Evolutionary conservation across 805 yeast genomes (phyloP), one percentile per base, ranked within the genome.

Genomic region (Myxozyma monticola): DNA sequence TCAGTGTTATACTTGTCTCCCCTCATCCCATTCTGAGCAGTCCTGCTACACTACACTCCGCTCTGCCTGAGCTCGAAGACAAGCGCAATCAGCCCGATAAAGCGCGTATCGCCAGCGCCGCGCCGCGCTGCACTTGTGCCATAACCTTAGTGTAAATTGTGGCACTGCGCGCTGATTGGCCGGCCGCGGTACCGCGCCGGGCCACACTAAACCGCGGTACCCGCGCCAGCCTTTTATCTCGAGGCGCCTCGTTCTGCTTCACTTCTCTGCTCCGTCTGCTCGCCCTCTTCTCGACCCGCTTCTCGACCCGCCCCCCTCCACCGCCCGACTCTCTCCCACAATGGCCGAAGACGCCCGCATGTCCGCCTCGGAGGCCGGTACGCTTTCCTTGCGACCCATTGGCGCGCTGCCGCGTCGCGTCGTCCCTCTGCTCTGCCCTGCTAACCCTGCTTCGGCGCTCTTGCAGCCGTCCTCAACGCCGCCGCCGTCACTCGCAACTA

Each of bases 401-500:
- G 40, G 10, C 17, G 22, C 15, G 34, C n/a, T 20, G 18, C 6
- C 18, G 40, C 40, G 21, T 10, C 26, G 10, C 24, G 30, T 9
- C 24, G 17, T 14, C 8, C 20, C 15, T 21, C 31, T 17, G 36
- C 24, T 24, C 39, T 14, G 24, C 35, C 25, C 18, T 39, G 45
- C 42, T 37, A 25, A 33, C 35, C 42, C n/a, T 31, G 40, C 21
- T 12, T 36, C 28, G 17, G 35, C n/a, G 40, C n/a, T 45, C 31
- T 20, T 40, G 12, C 20, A 60, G 63, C 63, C 39, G 41, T 56
- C 34, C 49, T 60, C 52, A 60, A 60, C 47, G 55, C 57, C 20
- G 63, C 63, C 31, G 63, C 63, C 36, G 63, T 60, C 40, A 60
- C 63, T 29, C 54, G 63, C 44, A 58, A 60, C 53, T 60, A 60